A percentile compares a stretch with the other conserved stretches of the same genome.
These are phyloP conservation scores for Mycosarcoma mackinlayi DNA, from an alignment of 1,284 basidiomycete genomes.

Conservation along the genomic window DNA sequence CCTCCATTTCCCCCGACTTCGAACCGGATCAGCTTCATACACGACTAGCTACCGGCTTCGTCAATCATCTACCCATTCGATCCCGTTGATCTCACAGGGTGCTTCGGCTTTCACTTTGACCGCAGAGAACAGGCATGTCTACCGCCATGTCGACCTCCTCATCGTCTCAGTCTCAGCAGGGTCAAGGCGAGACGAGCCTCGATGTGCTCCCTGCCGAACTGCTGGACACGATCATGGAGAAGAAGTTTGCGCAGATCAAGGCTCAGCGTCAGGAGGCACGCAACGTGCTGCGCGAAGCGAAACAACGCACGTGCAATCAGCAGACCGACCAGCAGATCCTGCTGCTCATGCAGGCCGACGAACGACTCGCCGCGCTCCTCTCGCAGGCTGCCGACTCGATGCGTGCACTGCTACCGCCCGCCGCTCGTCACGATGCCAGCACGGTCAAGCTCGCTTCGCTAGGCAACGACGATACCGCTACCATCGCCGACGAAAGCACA, in stretches of 20 bases:
- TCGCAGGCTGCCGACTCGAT: conserved; percentile 49
- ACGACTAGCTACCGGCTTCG: background rate
- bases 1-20: no score
- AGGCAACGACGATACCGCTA: background rate
- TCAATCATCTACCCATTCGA: no score
- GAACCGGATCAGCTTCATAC: background rate
- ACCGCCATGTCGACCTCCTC: conserved; percentile 2
- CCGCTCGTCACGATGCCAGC: background rate
- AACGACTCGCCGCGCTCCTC: conserved; percentile 39
- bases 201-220: conserved; percentile 26
- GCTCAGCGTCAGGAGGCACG: conserved; percentile 34
- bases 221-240: conserved; percentile 34
- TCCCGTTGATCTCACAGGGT: no score
- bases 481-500: background rate
- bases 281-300: conserved; percentile 35
- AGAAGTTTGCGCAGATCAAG: conserved; percentile 41
- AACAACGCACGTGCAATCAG: conserved; percentile 36
- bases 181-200: background rate
- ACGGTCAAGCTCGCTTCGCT: background rate
- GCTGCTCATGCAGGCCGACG: conserved; percentile 49
- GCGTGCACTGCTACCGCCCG: conserved; percentile 33
- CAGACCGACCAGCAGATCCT: conserved; percentile 52
- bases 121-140: no score
- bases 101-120: no score
- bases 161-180: background rate